Conservation (phyloP, 176 grass and related monocot species). For the Eleusine coracana region DNA sequence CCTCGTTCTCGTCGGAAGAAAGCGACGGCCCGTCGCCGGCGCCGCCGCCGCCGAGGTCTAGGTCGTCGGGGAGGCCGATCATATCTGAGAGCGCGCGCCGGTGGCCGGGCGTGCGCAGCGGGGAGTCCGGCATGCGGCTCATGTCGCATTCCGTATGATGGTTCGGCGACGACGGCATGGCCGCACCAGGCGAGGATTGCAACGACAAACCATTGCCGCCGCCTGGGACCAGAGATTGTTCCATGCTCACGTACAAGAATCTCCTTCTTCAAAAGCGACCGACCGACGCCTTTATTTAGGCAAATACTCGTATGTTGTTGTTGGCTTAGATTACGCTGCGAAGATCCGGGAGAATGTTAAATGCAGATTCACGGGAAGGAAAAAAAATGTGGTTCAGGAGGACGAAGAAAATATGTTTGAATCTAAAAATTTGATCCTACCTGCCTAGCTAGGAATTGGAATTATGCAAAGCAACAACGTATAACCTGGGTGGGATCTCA, state of each 20-base stretch:
- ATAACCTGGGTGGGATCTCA: neutral
- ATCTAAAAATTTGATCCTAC: neutral
- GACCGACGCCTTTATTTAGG: neutral
- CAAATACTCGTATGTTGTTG: neutral
- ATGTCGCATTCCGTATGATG: slow-evolving; percentile 45
- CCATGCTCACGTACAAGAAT: slow-evolving; percentile 28
- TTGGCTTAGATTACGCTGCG: neutral
- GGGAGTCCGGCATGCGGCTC: slow-evolving; percentile 54
- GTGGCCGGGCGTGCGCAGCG: slow-evolving; percentile 46
- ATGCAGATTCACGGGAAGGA: neutral
- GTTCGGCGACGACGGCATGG: neutral
- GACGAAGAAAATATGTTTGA: neutral
- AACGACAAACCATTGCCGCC: slow-evolving; percentile 10
- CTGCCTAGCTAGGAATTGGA: neutral
- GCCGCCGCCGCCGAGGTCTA: slow-evolving; percentile 46
- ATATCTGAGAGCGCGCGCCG: slow-evolving; percentile 80
- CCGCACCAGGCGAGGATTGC: neutral
- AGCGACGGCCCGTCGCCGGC: slow-evolving; percentile 48
- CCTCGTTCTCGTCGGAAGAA: slow-evolving; percentile 71
- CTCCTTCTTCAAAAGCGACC: neutral
- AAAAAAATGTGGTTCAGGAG: neutral
- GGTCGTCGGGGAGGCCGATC: slow-evolving; percentile 63
- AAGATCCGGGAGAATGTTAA: slow-evolving; percentile 6
- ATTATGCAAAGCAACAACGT: neutral
- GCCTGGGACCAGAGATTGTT: neutral